phyloP scores from a whole-genome alignment of 164 flowering plant genomes.

The Euptelea pleiosperma region DNA sequence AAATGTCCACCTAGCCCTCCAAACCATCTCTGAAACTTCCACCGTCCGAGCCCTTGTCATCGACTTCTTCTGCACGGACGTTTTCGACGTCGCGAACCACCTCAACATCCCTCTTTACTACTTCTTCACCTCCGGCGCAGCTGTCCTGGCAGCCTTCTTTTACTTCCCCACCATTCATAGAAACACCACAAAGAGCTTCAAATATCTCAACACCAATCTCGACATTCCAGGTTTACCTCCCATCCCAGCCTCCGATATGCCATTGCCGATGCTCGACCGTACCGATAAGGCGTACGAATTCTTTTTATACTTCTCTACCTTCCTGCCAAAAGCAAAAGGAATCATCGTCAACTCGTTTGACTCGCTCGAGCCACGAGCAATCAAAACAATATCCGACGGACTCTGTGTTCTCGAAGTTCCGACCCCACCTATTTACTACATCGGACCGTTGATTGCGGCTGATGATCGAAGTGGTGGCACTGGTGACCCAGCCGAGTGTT shows the following conservation, averaged over 20 bases:
- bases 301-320: background rate
- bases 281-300: constrained; percentile 3
- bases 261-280: constrained; percentile 11
- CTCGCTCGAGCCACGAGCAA: too few species aligned
- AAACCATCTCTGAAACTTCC: constrained; percentile 12
- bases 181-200: constrained; percentile 4
- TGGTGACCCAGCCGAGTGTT: constrained; percentile 13
- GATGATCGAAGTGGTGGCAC: background rate
- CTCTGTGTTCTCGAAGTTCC: constrained; percentile 1
- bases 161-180: constrained; percentile 11
- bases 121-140: constrained; percentile 16
- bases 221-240: constrained; percentile 16
- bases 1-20: constrained; percentile 21
- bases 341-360: constrained; percentile 31
- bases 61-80: constrained; percentile 30
- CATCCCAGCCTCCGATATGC: constrained; percentile 9
- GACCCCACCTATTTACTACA: constrained; percentile 7
- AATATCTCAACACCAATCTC: background rate
- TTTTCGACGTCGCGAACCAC: constrained; percentile 9
- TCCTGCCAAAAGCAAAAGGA: constrained; percentile 8
- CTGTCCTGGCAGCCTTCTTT: constrained; percentile 10
- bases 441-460: constrained; percentile 20
- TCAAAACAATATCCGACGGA: constrained; percentile 5
- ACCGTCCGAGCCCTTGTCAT: constrained; percentile 24
- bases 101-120: constrained; percentile 25